Evolutionary conservation across 139 green algal genomes (phyloP).

Genomic region (Micractinium sp.): DNA sequence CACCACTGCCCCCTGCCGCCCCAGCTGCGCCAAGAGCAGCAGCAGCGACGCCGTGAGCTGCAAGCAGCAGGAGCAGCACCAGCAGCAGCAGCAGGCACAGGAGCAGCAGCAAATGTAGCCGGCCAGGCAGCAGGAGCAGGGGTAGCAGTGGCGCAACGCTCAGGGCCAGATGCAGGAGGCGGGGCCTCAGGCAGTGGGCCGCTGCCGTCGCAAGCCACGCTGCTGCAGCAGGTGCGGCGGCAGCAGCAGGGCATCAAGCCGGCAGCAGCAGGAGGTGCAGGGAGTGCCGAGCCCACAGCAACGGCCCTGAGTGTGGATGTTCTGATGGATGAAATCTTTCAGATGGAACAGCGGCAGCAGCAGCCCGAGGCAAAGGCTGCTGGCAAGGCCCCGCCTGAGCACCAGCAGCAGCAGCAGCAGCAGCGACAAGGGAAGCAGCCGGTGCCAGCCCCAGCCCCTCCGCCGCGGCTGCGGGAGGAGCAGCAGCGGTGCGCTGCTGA

Average conservation of each 20-base stretch:
- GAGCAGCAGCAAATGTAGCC: background rate
- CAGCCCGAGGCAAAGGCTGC: background rate
- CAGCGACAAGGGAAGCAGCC: background rate
- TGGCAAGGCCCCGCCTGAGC: background rate
- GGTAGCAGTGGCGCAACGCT: background rate
- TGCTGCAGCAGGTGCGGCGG: background rate
- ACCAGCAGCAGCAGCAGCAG: background rate
- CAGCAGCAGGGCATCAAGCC: background rate
- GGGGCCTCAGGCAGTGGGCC: background rate
- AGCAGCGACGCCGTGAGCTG: background rate
- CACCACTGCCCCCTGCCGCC: constrained; percentile 80
- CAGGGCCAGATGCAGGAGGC: background rate
- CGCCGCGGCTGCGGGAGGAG: constrained; percentile 7
- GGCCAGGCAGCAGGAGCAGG: background rate
- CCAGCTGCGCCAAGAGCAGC: constrained; percentile 21
- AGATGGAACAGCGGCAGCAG: background rate
- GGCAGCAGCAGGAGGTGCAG: background rate
- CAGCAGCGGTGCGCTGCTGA: background rate
- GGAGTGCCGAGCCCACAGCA: background rate
- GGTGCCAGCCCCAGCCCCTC: background rate
- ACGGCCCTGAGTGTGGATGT: background rate
- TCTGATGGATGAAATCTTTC: constrained; percentile 31
- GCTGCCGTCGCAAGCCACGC: background rate
- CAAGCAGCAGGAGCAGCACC: background rate
- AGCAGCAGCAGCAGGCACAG: background rate